These are phyloP conservation scores for Fusarium redolens DNA, from an alignment of 2,329 filamentous ascomycete genomes.

Conservation along the genomic window DNA sequence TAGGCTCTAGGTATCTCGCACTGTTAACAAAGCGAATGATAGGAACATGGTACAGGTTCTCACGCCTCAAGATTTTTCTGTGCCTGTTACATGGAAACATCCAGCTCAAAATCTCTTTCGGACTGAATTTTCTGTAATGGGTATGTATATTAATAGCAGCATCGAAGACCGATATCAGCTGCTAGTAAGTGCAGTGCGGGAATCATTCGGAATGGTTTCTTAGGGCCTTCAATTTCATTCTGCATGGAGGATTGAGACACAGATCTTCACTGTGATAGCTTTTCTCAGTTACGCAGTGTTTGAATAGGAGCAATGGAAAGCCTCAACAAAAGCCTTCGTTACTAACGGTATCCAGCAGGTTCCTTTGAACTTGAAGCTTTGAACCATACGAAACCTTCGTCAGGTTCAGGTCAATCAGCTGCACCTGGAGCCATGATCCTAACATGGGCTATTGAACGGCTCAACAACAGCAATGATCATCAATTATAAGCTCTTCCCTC, in stretches of 20 bases:
- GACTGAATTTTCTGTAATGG: accelerated
- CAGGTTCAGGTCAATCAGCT: not conserved
- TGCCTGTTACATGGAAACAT: not conserved
- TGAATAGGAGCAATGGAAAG: accelerated
- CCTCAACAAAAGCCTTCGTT: not conserved
- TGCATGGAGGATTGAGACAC: not conserved
- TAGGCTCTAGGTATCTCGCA: not conserved
- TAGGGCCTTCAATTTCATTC: not conserved
- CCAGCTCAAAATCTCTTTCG: not conserved
- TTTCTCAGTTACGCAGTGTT: accelerated
- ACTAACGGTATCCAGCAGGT: not conserved
- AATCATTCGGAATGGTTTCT: not conserved
- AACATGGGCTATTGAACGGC: not conserved
- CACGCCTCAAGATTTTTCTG: not conserved
- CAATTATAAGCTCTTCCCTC: not conserved
- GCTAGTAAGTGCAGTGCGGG: not conserved
- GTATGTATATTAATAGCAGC: too few species aligned
- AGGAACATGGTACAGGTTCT: not conserved
- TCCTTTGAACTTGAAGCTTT: not conserved
- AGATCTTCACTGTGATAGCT: accelerated
- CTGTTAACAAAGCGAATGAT: accelerated
- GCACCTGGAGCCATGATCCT: too few species aligned
- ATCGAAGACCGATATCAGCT: not conserved
- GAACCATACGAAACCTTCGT: not conserved
- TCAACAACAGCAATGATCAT: not conserved